Base-by-base conservation (phyloP, 176 grass and related monocot genomes). In the Oryza coarctata region DNA sequence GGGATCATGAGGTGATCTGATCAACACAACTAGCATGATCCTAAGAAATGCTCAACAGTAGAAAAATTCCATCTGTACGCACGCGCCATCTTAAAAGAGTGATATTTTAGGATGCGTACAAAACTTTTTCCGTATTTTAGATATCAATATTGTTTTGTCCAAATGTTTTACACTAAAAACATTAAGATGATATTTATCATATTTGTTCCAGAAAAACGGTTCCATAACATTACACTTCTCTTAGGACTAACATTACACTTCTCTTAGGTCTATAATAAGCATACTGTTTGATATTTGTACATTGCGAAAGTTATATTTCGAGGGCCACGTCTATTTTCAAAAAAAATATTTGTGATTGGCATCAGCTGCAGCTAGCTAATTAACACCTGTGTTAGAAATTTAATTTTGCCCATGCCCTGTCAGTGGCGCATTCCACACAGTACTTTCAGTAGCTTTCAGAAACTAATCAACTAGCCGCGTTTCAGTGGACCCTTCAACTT, bases 391-490 rank as follows among this genome's bases (percentile, higher is more conserved):
- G 68, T 27, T 17, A 28, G 23, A 25, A 15, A 71, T 71, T 47
- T 28, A 61, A 78, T 78, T 27, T 30, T 25, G 44, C 77, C 80
- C 73, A 78, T 78, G 80, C 74, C 18, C 74, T 31, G 67, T 22
- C 55, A 28, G 31, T 39, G 82, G 29, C 63, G 18, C 30, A 64
- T 22, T 50, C 50, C 26, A 26, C 30, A 8, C 34, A 3, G 1
- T 14, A 28, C n/a, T 7, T n/a, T 43, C 38, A 0, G 71, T 65
- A 63, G 72, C 85, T 71, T 77, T 77, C 64, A 1, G 29, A 28
- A 36, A 23, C 1, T 14, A 9, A 49, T 34, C 14, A 30, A 35
- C 63, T n/a, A n/a, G 25, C 44, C 75, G 60, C 14, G 74, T 73
- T 22, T 14, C 20, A 4, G 31, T 34, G 27, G 74, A 49, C 3